phyloP scores from a whole-genome alignment of 2,329 filamentous ascomycete species.

The Chrysoporthe puriensis region DNA sequence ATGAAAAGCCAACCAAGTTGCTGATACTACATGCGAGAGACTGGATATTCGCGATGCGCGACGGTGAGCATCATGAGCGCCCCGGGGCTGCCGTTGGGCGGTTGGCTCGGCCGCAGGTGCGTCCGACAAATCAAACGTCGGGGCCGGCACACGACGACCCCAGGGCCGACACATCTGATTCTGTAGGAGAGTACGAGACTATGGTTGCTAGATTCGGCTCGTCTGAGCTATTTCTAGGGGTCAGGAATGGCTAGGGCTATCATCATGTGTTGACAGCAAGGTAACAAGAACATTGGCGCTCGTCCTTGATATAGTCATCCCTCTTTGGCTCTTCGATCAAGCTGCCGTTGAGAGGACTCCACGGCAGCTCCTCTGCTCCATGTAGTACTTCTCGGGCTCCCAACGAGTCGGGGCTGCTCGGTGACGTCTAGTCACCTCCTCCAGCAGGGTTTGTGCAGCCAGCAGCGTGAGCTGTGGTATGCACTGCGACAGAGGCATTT shows the following conservation, averaged over 20 bases:
- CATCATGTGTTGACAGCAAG: background rate
- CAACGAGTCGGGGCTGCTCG: background rate
- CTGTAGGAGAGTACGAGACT: background rate
- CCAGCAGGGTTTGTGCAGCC: background rate
- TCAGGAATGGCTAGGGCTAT: background rate
- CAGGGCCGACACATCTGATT: background rate
- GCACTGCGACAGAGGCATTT: background rate
- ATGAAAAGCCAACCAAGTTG: too few relatives aligned
- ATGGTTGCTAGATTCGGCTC: background rate
- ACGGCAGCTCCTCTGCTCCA: background rate
- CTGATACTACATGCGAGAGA: too few relatives aligned
- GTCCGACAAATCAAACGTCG: too few relatives aligned
- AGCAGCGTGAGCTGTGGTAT: background rate
- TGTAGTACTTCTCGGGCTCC: background rate
- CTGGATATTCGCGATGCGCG: too few relatives aligned
- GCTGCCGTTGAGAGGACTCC: background rate
- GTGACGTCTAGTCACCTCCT: constrained; percentile 1
- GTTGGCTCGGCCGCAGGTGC: too few relatives aligned
- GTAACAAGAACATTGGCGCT: too few relatives aligned
- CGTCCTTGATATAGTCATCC: background rate
- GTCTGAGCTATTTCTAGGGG: background rate
- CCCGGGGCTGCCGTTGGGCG: too few relatives aligned
- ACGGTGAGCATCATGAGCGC: too few relatives aligned
- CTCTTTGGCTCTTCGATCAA: background rate
- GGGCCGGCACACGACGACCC: background rate